Conservation (phyloP, 78 protist species). For the Dictyostelium capitatum region DNA sequence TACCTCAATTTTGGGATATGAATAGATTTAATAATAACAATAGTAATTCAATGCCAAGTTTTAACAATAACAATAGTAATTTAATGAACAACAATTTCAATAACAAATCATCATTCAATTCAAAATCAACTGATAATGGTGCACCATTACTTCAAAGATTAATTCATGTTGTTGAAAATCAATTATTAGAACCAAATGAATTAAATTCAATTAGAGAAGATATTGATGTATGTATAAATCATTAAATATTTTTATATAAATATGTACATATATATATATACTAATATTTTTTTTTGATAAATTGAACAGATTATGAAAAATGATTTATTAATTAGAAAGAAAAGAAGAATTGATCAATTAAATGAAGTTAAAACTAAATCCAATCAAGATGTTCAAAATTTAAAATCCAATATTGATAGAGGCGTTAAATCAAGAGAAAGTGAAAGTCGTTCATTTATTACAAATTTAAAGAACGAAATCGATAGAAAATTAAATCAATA, state of each 20-base stretch:
- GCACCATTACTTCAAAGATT: conserved; percentile 55
- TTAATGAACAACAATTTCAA: not conserved
- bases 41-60: no score
- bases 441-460: conserved; percentile 19
- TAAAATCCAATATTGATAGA: conserved; percentile 20
- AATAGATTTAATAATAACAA: not conserved
- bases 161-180: conserved; percentile 51
- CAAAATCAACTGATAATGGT: not conserved
- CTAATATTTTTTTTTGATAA: no score
- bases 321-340: conserved; percentile 44
- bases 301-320: conserved; percentile 32
- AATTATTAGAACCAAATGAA: conserved; percentile 61
- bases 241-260: not conserved
- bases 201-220: conserved; percentile 34
- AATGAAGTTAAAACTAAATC: not conserved
- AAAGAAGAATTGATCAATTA: conserved; percentile 57
- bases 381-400: not conserved
- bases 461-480: conserved; percentile 21
- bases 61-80: not conserved
- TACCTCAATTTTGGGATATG: conserved; percentile 51
- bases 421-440: not conserved
- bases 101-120: not conserved
- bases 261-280: no score
- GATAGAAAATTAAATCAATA: conserved; percentile 20
- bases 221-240: conserved; percentile 24